Base-by-base conservation (phyloP, 768 basidiomycete species). In the Mycena metata region DNA sequence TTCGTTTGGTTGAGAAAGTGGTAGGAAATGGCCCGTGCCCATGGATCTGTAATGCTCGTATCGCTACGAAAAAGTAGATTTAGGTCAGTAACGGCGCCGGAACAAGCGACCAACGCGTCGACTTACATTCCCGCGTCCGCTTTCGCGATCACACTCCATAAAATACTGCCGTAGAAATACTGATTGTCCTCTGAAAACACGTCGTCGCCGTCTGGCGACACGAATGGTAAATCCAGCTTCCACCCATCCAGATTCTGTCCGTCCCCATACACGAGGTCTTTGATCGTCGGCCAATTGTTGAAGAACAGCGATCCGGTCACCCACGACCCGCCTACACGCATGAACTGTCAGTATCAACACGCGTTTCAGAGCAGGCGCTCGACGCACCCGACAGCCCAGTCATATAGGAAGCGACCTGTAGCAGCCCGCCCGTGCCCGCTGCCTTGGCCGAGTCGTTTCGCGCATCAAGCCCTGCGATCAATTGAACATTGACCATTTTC, bases 1-100 rank as follows among this genome's bases (percentile, higher is more conserved):
- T 83, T 81, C 0, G 91, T 93, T 58, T 88, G 86, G 73, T 89
- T 92, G 65, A 91, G 79, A 72, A 93, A 93, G 76, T 94, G 93
- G 69, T 91, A 90, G 1, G 90, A 85, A 39, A 94, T 83, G 76
- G 89, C 86, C 1, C 90, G 87, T 0, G 85, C 76, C 86, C 89
- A 92, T 8, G 88, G 79, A 73, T 93, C 91, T 1, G 86, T 86
- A 50, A 91, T 64, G 61, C 90, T 90, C 21, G 89, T 90, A 73
- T 90, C 85, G 45, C 90, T 91, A 68, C 0, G 60, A 35, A 43
- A 54, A 54, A 41, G 64, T 47, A 4, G 56, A 11, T 4, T 5
- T n/a, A n/a, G 35, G 47, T 47, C 43, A 61, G 47, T 36, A 16
- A 13, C 36, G n/a, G 6, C 24, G 23, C 43, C 13, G 49, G 0